Base-by-base conservation (phyloP, 2,329 filamentous ascomycete species). In the Mycocentrospora acerina region DNA sequence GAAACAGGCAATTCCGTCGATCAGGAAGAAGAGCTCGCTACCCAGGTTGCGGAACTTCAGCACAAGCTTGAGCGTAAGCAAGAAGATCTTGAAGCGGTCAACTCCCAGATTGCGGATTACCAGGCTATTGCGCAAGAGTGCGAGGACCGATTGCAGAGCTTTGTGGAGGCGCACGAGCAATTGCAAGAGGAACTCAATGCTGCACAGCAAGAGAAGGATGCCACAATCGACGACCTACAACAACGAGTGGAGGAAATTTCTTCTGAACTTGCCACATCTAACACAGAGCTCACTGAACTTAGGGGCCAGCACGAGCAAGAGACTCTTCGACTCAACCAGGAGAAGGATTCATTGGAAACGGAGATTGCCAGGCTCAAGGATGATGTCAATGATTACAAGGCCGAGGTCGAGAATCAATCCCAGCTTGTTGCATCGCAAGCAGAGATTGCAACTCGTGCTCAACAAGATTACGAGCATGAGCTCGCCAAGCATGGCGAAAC, bases 401-500 rank as follows among this genome's bases (percentile, higher is more conserved):
- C 89, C 44, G 85, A 90, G 33, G 83, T 88, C 22, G 83, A 88
- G 51, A 89, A 86, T 61, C 87, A 95, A 61, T 88, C 94, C 62
- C 86, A 95, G 56, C 90, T 97, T 57, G 80, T 97, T 28, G 90
- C 93, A 46, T 85, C 88, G 0, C 93, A 98, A 67, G 90, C 91
- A 18, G 87, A 94, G 29, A 97, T 98, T 58, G 90, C 93, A 2
- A 84, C 89, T 36, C 87, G 89, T 65, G 90, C 93, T 3, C 93
- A 98, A 64, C 86, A 95, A 61, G 90, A 93, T 53, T 98, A 98
- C 62, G 94, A 98, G 66, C 84, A 84, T 47, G 93, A 98, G 66
- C 78, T 98, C 9, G 80, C 95, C 57, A 96, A 93, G 71, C 93
- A 98, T 68, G 91, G 90, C 2, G 89, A 96, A 51, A 93, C 91